Evolutionary conservation across 495 filamentous ascomycete species (phyloP).

Genomic region (Penicillium flavigenum): DNA sequence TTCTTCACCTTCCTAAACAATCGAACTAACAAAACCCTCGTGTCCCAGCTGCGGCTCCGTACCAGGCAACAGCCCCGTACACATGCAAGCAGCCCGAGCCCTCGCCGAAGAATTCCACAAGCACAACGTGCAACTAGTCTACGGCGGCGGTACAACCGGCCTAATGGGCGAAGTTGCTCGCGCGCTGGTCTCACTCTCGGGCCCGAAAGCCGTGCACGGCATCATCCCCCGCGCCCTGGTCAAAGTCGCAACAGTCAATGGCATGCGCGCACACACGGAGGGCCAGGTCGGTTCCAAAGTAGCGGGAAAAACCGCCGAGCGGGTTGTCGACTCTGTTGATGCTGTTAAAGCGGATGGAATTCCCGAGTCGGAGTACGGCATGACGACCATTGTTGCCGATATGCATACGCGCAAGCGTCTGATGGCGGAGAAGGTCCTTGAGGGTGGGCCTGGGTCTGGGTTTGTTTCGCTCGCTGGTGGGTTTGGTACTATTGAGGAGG

Average conservation of each 20-base stretch:
- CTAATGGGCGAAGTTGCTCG: constrained; percentile 92
- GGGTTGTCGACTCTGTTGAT: constrained; percentile 30
- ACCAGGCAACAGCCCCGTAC: constrained; percentile 63
- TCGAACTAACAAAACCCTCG: constrained; percentile 13
- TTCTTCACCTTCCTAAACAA: background rate
- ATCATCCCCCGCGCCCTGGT: constrained; percentile 87
- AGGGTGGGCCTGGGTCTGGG: constrained; percentile 77
- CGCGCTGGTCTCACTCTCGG: constrained; percentile 81
- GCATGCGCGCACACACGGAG: constrained; percentile 35
- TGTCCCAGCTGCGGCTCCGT: constrained; percentile 69
- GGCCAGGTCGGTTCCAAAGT: constrained; percentile 3
- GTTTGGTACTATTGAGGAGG: constrained; percentile 93
- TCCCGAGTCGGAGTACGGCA: constrained; percentile 69
- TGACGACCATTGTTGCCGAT: constrained; percentile 82
- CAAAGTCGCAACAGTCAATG: constrained; percentile 61
- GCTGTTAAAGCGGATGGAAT: constrained; percentile 47
- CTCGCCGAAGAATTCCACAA: constrained; percentile 73
- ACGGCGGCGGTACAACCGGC: constrained; percentile 91
- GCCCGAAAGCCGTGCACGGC: constrained; percentile 82
- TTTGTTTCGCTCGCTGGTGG: constrained; percentile 90
- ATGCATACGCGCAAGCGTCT: constrained; percentile 94
- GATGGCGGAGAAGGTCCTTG: constrained; percentile 84
- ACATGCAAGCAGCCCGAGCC: constrained; percentile 73
- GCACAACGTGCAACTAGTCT: constrained; percentile 77
- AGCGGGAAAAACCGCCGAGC: constrained; percentile 42